These are phyloP conservation scores for Cardiospermum halicacabum DNA, from an alignment of 345 rosid species.

Conservation along the genomic window DNA sequence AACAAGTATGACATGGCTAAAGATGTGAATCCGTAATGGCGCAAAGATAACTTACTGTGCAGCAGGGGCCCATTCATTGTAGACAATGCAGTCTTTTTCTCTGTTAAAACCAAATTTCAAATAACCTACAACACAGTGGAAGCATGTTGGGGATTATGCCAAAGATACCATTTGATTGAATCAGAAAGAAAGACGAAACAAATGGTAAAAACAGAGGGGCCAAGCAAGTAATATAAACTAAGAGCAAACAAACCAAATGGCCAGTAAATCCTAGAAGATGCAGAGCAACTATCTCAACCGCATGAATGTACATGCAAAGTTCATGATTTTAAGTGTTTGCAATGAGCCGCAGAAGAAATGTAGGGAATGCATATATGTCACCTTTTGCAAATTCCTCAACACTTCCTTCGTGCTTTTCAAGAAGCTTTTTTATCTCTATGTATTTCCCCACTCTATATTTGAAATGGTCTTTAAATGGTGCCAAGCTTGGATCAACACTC, in stretches of 20 bases:
- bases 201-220: neutral
- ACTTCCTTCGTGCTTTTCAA: constrained; percentile 60
- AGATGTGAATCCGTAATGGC: neutral
- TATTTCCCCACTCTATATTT: constrained; percentile 46
- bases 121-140: constrained; percentile 45
- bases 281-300: too few species aligned
- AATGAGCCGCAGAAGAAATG: neutral
- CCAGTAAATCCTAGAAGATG: too few species aligned
- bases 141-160: neutral
- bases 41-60: constrained; percentile 47
- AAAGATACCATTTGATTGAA: neutral
- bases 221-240: neutral
- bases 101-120: constrained; percentile 63
- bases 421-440: constrained; percentile 43
- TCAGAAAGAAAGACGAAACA: neutral
- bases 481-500: constrained; percentile 42
- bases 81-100: constrained; percentile 55
- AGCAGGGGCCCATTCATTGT: constrained; percentile 85
- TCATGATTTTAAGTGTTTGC: neutral
- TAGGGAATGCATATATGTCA: constrained; percentile 11
- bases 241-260: neutral
- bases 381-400: constrained; percentile 69
- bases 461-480: constrained; percentile 61
- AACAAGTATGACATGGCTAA: constrained; percentile 8
- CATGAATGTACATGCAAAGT: neutral